Percentiles rank a stretch among this genome's conserved stretches.
Conservation (phyloP, 371 early-diverging fungal species). For the Actinomortierella wolfii region DNA sequence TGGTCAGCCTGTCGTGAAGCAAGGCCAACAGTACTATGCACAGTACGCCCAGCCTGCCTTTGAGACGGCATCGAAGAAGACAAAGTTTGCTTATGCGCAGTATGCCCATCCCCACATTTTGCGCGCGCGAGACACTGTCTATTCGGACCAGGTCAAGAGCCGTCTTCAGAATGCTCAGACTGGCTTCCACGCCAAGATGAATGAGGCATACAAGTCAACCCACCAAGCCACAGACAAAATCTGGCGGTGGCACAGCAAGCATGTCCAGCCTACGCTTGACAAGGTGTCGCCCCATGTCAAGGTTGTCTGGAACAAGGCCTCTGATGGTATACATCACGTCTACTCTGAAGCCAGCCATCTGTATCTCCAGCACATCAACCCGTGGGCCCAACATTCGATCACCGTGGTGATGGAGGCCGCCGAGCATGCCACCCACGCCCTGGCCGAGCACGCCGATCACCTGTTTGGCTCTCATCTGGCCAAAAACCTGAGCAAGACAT, state of each 20-base stretch:
- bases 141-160: slow-evolving; percentile 27
- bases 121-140: slow-evolving; percentile 18
- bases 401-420: slow-evolving; percentile 13
- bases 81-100: slow-evolving; percentile 18
- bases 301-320: slow-evolving; percentile 26
- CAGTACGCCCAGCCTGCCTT: slow-evolving; percentile 20
- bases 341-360: slow-evolving; percentile 10
- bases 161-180: slow-evolving; percentile 18
- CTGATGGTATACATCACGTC: background rate
- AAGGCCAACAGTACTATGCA: slow-evolving; percentile 22
- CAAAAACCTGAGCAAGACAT: too few relatives aligned
- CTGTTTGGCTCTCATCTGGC: slow-evolving; percentile 14
- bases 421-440: slow-evolving; percentile 9
- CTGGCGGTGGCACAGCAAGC: slow-evolving; percentile 4
- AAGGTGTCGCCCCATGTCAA: slow-evolving; percentile 34
- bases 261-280: slow-evolving; percentile 30
- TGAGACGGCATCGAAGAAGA: slow-evolving; percentile 17
- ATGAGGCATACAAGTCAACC: background rate
- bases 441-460: slow-evolving; percentile 23
- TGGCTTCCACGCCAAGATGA: slow-evolving; percentile 4
- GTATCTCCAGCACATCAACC: slow-evolving; percentile 32
- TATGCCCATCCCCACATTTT: slow-evolving; percentile 35
- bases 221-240: slow-evolving; percentile 8
- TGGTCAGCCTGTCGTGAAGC: slow-evolving; percentile 24
- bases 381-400: slow-evolving; percentile 18